A percentile compares a stretch with the other conserved stretches of the same genome.
phyloP scores from a whole-genome alignment of 306 rosid genomes.

The Fragaria nilgerrensis region DNA sequence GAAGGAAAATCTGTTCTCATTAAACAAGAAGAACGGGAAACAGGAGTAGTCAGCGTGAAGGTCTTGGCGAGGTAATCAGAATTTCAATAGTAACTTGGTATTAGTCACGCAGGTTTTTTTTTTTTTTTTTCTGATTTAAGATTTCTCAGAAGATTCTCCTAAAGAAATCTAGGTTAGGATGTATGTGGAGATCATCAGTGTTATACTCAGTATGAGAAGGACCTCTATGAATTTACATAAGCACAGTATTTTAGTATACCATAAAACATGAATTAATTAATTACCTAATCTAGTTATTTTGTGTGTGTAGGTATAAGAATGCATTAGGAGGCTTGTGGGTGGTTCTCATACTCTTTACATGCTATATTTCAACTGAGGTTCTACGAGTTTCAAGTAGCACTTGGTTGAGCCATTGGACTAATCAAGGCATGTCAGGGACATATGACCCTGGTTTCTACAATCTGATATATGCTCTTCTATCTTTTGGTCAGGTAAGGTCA shows the following conservation, averaged over 20 bases:
- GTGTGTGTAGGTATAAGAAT: slow-evolving; percentile 55
- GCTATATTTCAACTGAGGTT: slow-evolving; percentile 66
- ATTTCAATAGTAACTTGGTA: not conserved
- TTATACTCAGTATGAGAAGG: not conserved
- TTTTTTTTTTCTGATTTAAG: not conserved
- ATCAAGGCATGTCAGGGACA: slow-evolving; percentile 38
- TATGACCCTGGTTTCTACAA: slow-evolving; percentile 60
- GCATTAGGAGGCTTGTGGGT: slow-evolving; percentile 92
- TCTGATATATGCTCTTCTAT: slow-evolving; percentile 63
- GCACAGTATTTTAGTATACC: not conserved
- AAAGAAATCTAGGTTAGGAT: not conserved
- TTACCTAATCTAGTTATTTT: not conserved
- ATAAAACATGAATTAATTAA: no score
- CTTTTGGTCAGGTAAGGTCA: slow-evolving; percentile 72
- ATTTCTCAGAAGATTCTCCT: not conserved
- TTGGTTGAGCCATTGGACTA: slow-evolving; percentile 89
- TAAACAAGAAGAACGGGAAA: slow-evolving; percentile 87
- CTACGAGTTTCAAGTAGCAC: slow-evolving; percentile 87
- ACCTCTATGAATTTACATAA: not conserved
- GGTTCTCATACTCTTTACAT: slow-evolving; percentile 59
- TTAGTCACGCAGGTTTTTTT: not conserved
- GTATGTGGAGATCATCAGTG: not conserved
- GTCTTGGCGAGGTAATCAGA: slow-evolving; percentile 64
- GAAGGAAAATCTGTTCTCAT: slow-evolving; percentile 65
- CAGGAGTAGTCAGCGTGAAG: slow-evolving; percentile 81